Percentiles rank a stretch among this genome's conserved stretches.
These are phyloP conservation scores for Talaromyces sp. DNA, from an alignment of 2,329 filamentous ascomycete genomes.

Conservation along the genomic window DNA sequence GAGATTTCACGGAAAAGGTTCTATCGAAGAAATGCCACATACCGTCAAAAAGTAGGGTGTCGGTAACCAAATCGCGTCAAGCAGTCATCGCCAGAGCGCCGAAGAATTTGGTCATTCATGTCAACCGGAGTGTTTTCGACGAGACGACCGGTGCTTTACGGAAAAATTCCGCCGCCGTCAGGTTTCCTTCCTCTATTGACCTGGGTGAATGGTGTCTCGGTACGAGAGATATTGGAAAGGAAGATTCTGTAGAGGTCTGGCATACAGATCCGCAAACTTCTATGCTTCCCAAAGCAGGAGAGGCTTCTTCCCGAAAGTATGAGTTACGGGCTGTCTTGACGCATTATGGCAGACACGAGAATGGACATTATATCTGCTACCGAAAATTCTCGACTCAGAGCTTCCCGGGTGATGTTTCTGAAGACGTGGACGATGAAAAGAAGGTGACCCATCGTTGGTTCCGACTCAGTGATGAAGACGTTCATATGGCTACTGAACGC, in stretches of 20 bases:
- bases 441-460: slow-evolving; percentile 68
- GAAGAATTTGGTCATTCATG: slow-evolving; percentile 75
- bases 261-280: slow-evolving; percentile 65
- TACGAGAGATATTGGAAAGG: slow-evolving; percentile 42
- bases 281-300: slow-evolving; percentile 67
- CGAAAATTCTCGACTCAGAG: slow-evolving; percentile 60
- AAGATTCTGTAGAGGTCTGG: slow-evolving; percentile 64
- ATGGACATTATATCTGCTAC: slow-evolving; percentile 94
- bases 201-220: slow-evolving; percentile 83
- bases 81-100: slow-evolving; percentile 81
- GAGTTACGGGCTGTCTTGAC: slow-evolving; percentile 80
- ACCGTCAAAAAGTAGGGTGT: slow-evolving; percentile 65
- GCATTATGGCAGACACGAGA: slow-evolving; percentile 87
- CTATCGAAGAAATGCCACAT: slow-evolving; percentile 65
- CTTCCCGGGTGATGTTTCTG: slow-evolving; percentile 36
- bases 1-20: slow-evolving; percentile 73
- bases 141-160: slow-evolving; percentile 73
- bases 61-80: slow-evolving; percentile 84
- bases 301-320: slow-evolving; percentile 57
- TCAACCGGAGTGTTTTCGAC: slow-evolving; percentile 90
- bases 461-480: slow-evolving; percentile 85
- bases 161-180: slow-evolving; percentile 79
- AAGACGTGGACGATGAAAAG: slow-evolving; percentile 35
- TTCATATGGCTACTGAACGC: slow-evolving; percentile 70
- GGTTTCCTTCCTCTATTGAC: slow-evolving; percentile 72